Evolutionary conservation across 75 land plant genomes (phyloP).

Genomic region (Azolla pinnata): DNA sequence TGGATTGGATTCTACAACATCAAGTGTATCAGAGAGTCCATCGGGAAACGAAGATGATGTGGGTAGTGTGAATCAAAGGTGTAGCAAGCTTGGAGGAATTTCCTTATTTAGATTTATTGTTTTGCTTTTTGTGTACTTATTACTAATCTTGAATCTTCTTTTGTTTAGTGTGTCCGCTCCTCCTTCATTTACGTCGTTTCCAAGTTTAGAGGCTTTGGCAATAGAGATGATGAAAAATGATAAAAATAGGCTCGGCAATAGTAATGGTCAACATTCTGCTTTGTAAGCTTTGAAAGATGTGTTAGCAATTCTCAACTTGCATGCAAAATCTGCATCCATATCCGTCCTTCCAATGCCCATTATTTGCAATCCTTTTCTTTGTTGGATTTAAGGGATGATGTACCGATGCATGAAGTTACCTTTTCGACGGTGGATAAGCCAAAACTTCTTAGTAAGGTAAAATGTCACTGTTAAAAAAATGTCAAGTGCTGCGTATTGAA

Average conservation of each 20-base stretch:
- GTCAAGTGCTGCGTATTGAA: background rate
- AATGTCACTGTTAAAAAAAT: background rate
- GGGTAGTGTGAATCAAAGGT: too few relatives aligned
- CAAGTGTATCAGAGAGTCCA: too few relatives aligned
- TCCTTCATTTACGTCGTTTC: slow-evolving; percentile 88
- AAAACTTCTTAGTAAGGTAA: slow-evolving; percentile 93
- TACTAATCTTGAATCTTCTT: too few relatives aligned
- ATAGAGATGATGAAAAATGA: slow-evolving; percentile 50
- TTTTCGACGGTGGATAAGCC: slow-evolving; percentile 95
- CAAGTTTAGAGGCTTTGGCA: slow-evolving; percentile 82
- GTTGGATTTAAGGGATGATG: too few relatives aligned
- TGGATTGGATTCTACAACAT: too few relatives aligned
- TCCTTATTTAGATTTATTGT: too few relatives aligned
- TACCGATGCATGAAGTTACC: slow-evolving; percentile 95
- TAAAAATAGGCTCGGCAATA: slow-evolving; percentile 33
- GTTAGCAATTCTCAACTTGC: background rate
- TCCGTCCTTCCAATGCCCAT: too few relatives aligned
- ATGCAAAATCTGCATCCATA: background rate
- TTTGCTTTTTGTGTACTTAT: too few relatives aligned
- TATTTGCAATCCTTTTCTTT: too few relatives aligned
- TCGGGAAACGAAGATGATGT: too few relatives aligned
- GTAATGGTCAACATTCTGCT: slow-evolving; percentile 14
- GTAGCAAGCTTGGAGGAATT: too few relatives aligned
- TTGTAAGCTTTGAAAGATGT: slow-evolving; percentile 18
- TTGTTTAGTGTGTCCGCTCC: too few relatives aligned